Base-by-base conservation (phyloP, 2,329 filamentous ascomycete genomes). In the Cercospora sp. region DNA sequence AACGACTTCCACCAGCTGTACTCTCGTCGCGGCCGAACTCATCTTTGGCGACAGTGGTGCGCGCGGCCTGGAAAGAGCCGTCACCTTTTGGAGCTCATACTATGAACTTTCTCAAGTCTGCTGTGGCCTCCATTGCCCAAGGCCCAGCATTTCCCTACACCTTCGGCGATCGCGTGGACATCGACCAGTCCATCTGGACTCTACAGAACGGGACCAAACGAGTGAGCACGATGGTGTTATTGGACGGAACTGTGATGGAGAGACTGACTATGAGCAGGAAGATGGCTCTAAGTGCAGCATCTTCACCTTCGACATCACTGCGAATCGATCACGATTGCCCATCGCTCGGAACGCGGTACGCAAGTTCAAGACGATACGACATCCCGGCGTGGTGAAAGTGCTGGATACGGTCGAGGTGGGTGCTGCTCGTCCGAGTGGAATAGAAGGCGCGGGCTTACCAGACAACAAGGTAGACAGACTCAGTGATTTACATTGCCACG, bases 61-160 rank as follows among this genome's bases (percentile, higher is more conserved):
- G 16, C 31, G 16, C 59, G 8, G 10, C n/a, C 4, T 28, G 59
- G 7, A 18, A 10, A 28, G 31, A 10, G 18, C 36, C 4, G 18
- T 26, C 59, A 5, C 31, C 31, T 61, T 6, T 3, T 6, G 59
- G 20, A 40, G 23, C 23, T 20, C 23, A 18, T 7, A 48, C 3
- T 10, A 99, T 99, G 95, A 94, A 99, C 80, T 98, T 98, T 78
- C 87, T 99, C 78, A 98, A 98, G 82, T 98, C 94, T 69, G 95
- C 95, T 63, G 93, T 98, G 78, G 94, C 94, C 57, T 98, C 95
- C 69, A 98, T 99, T 76, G 92, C 95, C 57, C 95, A 97, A 80
- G 94, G 94, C 1, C 93, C 94, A 63, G 90, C 94, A 5, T 97
- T 97, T 78, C 93, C 93, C 4, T 98, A 97, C 79, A 90, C 87